Percentiles rank a stretch among this genome's conserved stretches.
phyloP scores from a whole-genome alignment of 1,139 yeast genomes.

The Komagataea norvegica region DNA sequence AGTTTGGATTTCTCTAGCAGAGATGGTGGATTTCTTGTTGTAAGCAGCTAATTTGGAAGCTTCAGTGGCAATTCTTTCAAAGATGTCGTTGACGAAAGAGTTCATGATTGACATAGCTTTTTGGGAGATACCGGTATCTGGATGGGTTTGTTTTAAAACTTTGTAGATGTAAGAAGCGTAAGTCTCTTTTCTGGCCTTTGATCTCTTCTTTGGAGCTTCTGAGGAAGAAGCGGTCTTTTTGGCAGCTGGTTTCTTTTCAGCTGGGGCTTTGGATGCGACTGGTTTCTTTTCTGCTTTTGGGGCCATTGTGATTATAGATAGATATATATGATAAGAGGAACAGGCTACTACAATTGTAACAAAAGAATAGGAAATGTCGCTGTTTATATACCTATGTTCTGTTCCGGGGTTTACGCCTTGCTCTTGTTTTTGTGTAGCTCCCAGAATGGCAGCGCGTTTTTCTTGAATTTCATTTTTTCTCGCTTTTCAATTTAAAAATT shows the following conservation, averaged over 20 bases:
- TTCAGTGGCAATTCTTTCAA: conserved; percentile 94
- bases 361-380: background rate
- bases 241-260: conserved; percentile 95
- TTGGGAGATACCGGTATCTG: conserved; percentile 99
- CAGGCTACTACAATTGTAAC: background rate
- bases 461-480: background rate
- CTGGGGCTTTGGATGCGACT: conserved; percentile 98
- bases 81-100: conserved; percentile 96
- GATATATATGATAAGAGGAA: background rate
- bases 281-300: conserved; percentile 98
- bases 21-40: conserved; percentile 98
- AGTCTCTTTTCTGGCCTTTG: conserved; percentile 97
- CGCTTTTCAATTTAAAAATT: conserved; percentile 1
- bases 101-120: conserved; percentile 99
- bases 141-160: conserved; percentile 97
- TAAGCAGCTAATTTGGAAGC: conserved; percentile 99
- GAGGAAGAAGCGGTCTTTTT: conserved; percentile 80
- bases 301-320: conserved; percentile 58
- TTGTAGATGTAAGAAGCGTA: conserved; percentile 98
- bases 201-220: conserved; percentile 86
- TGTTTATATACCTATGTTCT: conserved; percentile 7
- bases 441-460: conserved; percentile 2
- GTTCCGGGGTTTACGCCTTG: conserved; percentile 9
- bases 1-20: conserved; percentile 99
- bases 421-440: conserved; percentile 24